Base-by-base conservation (phyloP, 148 eudicot species). In the Cornus suecica region DNA sequence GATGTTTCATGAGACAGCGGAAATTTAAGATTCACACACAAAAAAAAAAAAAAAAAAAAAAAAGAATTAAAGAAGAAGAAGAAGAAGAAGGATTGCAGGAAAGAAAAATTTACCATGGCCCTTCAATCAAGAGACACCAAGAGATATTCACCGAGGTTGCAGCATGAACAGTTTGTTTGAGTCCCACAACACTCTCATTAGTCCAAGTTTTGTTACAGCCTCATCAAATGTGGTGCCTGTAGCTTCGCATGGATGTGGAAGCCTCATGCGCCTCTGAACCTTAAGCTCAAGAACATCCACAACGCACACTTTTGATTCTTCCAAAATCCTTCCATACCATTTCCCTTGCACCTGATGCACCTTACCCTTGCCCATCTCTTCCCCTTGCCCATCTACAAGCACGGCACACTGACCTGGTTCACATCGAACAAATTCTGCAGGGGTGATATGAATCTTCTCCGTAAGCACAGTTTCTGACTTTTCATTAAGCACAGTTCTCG, bases 181-280 rank as follows among this genome's bases (percentile, higher is more conserved):
- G 71, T 89, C 88, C 98, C 98, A 94, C 71, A 94, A 68, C 7
- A 88, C 89, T 79, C 91, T 79, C 84, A 86, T 87, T 65, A 74
- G 69, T 26, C 90, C 93, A 73, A 86, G 83, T 27, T 74, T 84
- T 45, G 77, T 78, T 75, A 85, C 90, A 61, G 87, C 86, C 75
- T 94, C 82, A 70, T 84, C 88, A 66, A 85, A 91, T 62, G 91
- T 79, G 26, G 79, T 72, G 41, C 90, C 88, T 0, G 86, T 84
- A 71, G 72, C 87, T 63, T 79, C 79, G 74, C 84, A 81, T 2
- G 90, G 94, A 68, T 87, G 83, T 16, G 88, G 91, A 78, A 88
- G 82, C 76, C 84, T 81, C 15, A 83, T 76, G 65, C 72, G 58
- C 66, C 85, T 83, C 51, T 86, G 90, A 20, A 82, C 78, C 72